Percentiles rank a stretch among this genome's conserved stretches.
Evolutionary conservation across 2,329 filamentous ascomycete genomes (phyloP).

Genomic region (Scolecobasidium constrictum): DNA sequence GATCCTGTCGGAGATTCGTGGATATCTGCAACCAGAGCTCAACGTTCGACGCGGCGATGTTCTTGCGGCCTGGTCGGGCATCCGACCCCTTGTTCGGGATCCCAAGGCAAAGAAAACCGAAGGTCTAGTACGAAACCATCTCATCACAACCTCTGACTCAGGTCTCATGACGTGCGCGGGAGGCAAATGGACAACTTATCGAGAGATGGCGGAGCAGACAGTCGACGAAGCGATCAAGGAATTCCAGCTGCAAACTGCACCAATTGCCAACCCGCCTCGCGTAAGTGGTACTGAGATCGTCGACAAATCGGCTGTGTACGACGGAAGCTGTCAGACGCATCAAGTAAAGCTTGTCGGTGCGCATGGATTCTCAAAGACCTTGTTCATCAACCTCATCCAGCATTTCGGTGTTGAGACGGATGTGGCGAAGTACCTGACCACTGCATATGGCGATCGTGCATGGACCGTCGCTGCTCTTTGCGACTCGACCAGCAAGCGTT

Average conservation of each 20-base stretch:
- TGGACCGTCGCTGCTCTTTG: conserved; percentile 83
- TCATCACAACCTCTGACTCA: conserved; percentile 68
- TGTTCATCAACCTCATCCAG: conserved; percentile 92
- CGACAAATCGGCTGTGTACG: conserved; percentile 59
- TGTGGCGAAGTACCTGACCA: conserved; percentile 77
- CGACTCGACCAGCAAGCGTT: conserved; percentile 63
- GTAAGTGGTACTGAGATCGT: conserved; percentile 60
- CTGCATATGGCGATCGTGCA: conserved; percentile 83
- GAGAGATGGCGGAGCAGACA: conserved; percentile 85
- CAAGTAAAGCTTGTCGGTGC: conserved; percentile 71
- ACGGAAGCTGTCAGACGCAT: conserved; percentile 74
- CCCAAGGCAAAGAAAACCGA: conserved; percentile 78
- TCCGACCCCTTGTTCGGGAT: conserved; percentile 75
- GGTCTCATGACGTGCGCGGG: conserved; percentile 78
- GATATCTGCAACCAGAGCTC: conserved; percentile 75
- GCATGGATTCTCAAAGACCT: conserved; percentile 77
- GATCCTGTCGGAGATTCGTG: conserved; percentile 74
- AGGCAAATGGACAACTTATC: conserved; percentile 89
- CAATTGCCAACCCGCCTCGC: conserved; percentile 49
- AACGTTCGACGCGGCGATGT: conserved; percentile 77
- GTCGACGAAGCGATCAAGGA: conserved; percentile 67
- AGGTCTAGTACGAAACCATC: conserved; percentile 77
- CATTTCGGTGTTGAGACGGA: conserved; percentile 88
- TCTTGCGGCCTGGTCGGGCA: conserved; percentile 83
- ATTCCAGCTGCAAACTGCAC: conserved; percentile 51